Evolutionary conservation across 2,329 filamentous ascomycete species (phyloP).

Genomic region (Didymella glomerata): DNA sequence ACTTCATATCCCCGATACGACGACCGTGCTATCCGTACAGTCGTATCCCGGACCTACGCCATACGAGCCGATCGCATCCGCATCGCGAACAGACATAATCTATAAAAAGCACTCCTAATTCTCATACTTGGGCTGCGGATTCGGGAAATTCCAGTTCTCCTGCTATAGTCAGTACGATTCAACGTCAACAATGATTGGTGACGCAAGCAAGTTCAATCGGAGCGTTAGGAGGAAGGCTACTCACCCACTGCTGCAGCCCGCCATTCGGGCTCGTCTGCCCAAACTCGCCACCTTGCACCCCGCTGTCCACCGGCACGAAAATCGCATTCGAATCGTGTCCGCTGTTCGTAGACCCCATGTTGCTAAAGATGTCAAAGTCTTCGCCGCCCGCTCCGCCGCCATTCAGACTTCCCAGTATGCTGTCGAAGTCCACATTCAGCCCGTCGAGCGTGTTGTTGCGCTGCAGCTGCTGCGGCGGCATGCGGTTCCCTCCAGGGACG

Average conservation of each 20-base stretch:
- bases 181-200: not conserved
- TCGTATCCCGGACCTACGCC: conserved; percentile 8
- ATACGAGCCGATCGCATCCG: conserved; percentile 12
- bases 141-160: conserved; percentile 43
- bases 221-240: conserved; percentile 5
- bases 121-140: conserved; percentile 32
- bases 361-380: conserved; percentile 20
- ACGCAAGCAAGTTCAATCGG: too few relatives aligned
- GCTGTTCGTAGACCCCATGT: conserved; percentile 4
- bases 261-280: conserved; percentile 39
- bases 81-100: conserved; percentile 9
- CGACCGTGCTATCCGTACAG: conserved; percentile 5
- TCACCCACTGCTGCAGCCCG: conserved; percentile 45
- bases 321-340: conserved; percentile 43
- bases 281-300: conserved; percentile 29
- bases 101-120: conserved; percentile 22
- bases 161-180: conserved; percentile 9
- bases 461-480: conserved; percentile 27
- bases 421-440: conserved; percentile 46
- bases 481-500: not conserved
- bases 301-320: conserved; percentile 47
- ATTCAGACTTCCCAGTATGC: conserved; percentile 40
- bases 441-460: conserved; percentile 41
- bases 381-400: conserved; percentile 21
- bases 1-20: not conserved